These are phyloP conservation scores for Trichosporon ovoides DNA, from an alignment of 1,284 basidiomycete genomes.

Conservation along the genomic window DNA sequence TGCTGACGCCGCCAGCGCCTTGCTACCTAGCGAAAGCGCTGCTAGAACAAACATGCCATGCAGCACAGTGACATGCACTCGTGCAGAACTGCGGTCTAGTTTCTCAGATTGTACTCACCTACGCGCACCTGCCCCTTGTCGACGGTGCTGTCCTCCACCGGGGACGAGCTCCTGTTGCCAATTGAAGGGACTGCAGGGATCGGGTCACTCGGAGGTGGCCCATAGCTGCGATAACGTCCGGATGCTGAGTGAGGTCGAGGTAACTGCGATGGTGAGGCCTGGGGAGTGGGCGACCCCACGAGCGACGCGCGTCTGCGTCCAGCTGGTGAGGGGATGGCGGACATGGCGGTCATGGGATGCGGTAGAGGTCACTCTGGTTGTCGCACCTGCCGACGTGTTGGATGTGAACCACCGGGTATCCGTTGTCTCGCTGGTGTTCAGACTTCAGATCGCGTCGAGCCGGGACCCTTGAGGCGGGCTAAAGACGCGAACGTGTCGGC, in stretches of 20 bases:
- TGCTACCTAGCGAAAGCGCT: neutral
- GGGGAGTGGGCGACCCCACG: slow-evolving; percentile 24
- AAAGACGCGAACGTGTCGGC: neutral
- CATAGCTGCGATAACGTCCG: slow-evolving; percentile 16
- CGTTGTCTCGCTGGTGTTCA: neutral
- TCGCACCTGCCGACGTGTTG: slow-evolving; percentile 1
- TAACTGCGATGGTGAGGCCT: slow-evolving; percentile 25
- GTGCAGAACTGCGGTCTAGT: neutral
- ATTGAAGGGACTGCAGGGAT: neutral
- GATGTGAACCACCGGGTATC: neutral
- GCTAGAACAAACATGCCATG: neutral
- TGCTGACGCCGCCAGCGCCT: neutral
- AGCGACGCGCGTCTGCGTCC: slow-evolving; percentile 18
- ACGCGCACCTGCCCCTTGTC: slow-evolving; percentile 41
- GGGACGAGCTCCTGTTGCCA: neutral
- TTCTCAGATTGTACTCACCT: slow-evolving; percentile 28
- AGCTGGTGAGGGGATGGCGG: slow-evolving; percentile 12
- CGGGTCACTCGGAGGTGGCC: neutral
- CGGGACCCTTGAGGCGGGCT: neutral
- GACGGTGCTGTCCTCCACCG: slow-evolving; percentile 15
- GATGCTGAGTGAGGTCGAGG: slow-evolving; percentile 31
- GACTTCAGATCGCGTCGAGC: neutral
- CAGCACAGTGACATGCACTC: neutral
- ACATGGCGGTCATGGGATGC: slow-evolving; percentile 5
- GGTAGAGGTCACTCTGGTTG: neutral